These are phyloP conservation scores for Pythium apleroticum DNA, from an alignment of 352 stramenopile genomes.

Conservation along the genomic window DNA sequence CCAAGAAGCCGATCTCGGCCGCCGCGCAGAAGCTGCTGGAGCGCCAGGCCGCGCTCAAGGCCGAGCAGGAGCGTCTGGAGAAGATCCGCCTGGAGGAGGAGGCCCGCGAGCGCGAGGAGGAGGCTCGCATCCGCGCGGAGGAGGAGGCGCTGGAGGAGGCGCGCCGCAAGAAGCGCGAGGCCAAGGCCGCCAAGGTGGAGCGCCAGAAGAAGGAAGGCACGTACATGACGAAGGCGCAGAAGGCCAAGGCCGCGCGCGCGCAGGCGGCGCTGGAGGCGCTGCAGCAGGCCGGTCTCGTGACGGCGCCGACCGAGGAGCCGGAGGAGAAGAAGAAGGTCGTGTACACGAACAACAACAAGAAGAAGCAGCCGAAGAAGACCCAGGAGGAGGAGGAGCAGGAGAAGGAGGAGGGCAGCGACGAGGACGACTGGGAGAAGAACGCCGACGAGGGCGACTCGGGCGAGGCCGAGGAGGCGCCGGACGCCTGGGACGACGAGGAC, in stretches of 20 bases:
- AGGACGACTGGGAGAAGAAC: constrained; percentile 71
- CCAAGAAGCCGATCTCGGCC: constrained; percentile 76
- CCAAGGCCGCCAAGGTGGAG: constrained; percentile 87
- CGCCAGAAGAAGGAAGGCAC: constrained; percentile 96
- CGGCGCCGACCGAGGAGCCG: constrained; percentile 31
- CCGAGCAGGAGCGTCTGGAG: constrained; percentile 75
- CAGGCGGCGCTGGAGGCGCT: constrained; percentile 91
- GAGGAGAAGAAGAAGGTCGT: constrained; percentile 90
- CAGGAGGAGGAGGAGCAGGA: constrained; percentile 36
- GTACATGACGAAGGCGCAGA: constrained; percentile 99
- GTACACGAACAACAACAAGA: constrained; percentile 88
- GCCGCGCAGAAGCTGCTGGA: constrained; percentile 72
- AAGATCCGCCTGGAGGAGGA: constrained; percentile 60
- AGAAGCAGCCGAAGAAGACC: constrained; percentile 32
- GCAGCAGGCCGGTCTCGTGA: constrained; percentile 90
- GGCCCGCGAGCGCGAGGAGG: constrained; percentile 63
- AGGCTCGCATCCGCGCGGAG: constrained; percentile 40
- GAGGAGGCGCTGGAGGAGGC: constrained; percentile 60
- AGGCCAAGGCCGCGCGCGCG: constrained; percentile 90
- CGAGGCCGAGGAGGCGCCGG: constrained; percentile 53
- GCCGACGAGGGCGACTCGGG: constrained; percentile 47
- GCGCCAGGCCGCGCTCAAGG: constrained; percentile 67
- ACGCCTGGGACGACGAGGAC: constrained; percentile 85
- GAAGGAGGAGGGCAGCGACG: constrained; percentile 39
- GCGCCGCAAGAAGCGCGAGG: constrained; percentile 81